Conservation (phyloP, 495 filamentous ascomycete genomes). For the Delitschia confertaspora region DNA sequence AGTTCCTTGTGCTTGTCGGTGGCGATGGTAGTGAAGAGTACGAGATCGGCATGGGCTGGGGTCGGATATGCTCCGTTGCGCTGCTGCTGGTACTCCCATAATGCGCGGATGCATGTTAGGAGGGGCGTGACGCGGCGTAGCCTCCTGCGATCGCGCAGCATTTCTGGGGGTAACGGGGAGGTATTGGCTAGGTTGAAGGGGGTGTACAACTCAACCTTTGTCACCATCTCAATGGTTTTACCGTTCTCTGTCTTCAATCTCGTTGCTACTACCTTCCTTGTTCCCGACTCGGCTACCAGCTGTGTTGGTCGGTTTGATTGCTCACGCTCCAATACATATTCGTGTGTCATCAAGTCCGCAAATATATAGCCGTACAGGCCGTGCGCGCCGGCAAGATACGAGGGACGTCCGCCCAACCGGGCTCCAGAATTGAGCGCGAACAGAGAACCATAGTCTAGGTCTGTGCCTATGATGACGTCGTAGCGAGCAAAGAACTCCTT, state of each 20-base stretch:
- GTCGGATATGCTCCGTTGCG: conserved; percentile 48
- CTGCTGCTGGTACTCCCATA: conserved; percentile 66
- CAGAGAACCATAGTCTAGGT: conserved; percentile 63
- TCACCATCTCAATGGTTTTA: conserved; percentile 79
- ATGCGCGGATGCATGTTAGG: conserved; percentile 68
- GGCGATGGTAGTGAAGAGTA: conserved; percentile 59
- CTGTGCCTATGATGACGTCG: conserved; percentile 85
- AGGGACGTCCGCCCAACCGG: conserved; percentile 62
- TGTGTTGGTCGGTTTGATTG: conserved; percentile 64
- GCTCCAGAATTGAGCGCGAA: conserved; percentile 74
- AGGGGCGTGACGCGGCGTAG: conserved; percentile 69
- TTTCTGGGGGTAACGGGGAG: conserved; percentile 62
- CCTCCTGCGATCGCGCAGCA: conserved; percentile 53
- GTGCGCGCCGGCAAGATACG: conserved; percentile 82
- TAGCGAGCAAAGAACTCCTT: conserved; percentile 70
- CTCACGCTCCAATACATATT: conserved; percentile 77
- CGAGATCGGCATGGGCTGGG: conserved; percentile 46
- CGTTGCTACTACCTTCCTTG: conserved; percentile 63
- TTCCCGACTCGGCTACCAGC: conserved; percentile 59
- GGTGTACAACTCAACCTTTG: conserved; percentile 81
- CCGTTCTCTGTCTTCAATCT: conserved; percentile 60
- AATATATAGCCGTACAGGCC: conserved; percentile 95
- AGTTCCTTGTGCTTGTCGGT: conserved; percentile 66
- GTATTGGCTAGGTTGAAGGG: conserved; percentile 71
- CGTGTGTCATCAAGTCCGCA: conserved; percentile 78